Evolutionary conservation across 176 grass and related monocot genomes (phyloP).

Genomic region (Tillandsia leiboldiana): DNA sequence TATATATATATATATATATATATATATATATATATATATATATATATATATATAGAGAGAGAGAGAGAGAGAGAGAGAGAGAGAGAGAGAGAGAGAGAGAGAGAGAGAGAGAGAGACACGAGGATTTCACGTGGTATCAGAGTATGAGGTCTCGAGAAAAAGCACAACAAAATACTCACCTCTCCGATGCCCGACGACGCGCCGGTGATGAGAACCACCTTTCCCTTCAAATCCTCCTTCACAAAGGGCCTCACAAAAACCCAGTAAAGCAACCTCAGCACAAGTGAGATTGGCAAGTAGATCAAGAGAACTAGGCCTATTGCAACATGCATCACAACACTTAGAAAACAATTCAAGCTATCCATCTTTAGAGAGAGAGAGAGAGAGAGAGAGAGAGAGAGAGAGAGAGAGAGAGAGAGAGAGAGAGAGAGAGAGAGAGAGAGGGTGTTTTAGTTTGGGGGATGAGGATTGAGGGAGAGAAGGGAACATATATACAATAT

Average conservation of each 20-base stretch:
- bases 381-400: not conserved
- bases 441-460: not conserved
- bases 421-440: not conserved
- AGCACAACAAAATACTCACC: constrained; percentile 1
- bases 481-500: no score
- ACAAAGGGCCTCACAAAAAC: constrained; percentile 41
- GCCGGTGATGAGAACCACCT: constrained; percentile 84
- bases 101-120: not conserved
- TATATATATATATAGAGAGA: no score
- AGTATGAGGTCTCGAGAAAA: not conserved
- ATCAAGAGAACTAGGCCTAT: constrained; percentile 41
- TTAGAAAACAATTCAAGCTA: constrained; percentile 28
- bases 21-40: no score
- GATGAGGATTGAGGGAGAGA: no score
- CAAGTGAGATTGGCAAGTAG: constrained; percentile 51
- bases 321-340: constrained; percentile 40
- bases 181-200: constrained; percentile 81
- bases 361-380: not conserved
- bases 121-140: not conserved
- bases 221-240: constrained; percentile 43
- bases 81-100: no score
- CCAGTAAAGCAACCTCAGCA: constrained; percentile 28
- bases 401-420: not conserved
- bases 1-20: no score
- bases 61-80: no score